Evolutionary conservation across 2,329 filamentous ascomycete species (phyloP), one percentile per base, ranked within the genome.

Genomic region (Pseudocercospora macadamiae): DNA sequence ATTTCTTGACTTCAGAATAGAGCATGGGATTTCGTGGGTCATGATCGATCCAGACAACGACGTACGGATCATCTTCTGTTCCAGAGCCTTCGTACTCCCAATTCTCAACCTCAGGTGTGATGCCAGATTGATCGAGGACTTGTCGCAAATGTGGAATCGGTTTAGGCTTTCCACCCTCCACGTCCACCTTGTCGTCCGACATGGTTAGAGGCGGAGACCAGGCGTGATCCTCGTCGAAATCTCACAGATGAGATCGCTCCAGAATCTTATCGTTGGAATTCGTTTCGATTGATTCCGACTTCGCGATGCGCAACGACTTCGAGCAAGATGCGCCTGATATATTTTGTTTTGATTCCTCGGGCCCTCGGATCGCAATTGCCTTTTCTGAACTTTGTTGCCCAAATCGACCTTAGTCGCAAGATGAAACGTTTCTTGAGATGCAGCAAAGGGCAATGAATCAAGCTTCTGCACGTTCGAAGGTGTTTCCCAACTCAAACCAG

Each of bases 21-120:
- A 78, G 77, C 79, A 88, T 82, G 0, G 89, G 87, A 71, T 91
- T 89, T 63, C 84, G 82, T 8, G 83, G 81, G 70, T 92, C 89
- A 53, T 85, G 73, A 16, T 83, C 81, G 19, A 90, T 81, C 75
- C 87, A 92, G 55, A 85, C 83, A 64, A 91, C 87, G 12, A 75
- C 74, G 63, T 83, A 91, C 1, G 89, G 89, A 37, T 87, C 84
- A 42, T 88, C 83, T 7, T 79, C 71, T 1, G 88, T 91, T 60
- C 89, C 89, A 14, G 68, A 67, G 14, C 73, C 73, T 23, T 70
- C 63, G 49, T 74, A 74, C 8, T 68, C 19, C 63, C 67, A 69
- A 18, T 73, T 67, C 49, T 69, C 53, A 16, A 75, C 68, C 51
- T 74, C 72, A 2, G 68, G 64, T 9, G 72, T 75, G 25, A 75